Base-by-base conservation (phyloP, 495 filamentous ascomycete genomes). In the Daldinia grandis region DNA sequence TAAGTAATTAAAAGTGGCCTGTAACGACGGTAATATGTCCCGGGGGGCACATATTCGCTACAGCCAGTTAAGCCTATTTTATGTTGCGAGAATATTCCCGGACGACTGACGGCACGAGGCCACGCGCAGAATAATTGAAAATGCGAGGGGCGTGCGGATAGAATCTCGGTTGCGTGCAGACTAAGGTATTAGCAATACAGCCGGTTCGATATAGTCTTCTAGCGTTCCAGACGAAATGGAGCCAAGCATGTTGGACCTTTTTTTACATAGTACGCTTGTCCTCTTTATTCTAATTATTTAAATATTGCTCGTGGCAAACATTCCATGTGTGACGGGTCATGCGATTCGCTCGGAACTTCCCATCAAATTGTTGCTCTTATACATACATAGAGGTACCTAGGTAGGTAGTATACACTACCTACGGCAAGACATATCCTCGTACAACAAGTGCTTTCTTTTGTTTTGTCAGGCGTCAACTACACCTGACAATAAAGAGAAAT, bases 121-220 rank as follows among this genome's bases (percentile, higher is more conserved):
- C 53, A 35, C 50, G 61, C 62, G 50, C 21, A 51, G 19, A 27
- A 59, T 7, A 59, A 24, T 14, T 33, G 37, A 58, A 63, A 66
- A 51, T 53, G 50, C 6, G 37, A 64, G 47, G 60, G 65, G 65
- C 15, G 70, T 69, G 62, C 58, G 57, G 61, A 69, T 68, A 72
- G 64, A 58, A 64, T 25, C 47, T 71, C 69, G 69, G 64, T 64
- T 63, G 49, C 5, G 35, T 31, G 28, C 42, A 50, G 35, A 64
- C 33, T 65, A 68, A 68, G 64, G 61, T 58, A 68, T 68, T 68
- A 68, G 56, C 66, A 73, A 73, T 74, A 74, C 67, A 70, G 62
- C 67, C 71, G 71, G 67, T 49, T 49, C 31, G 51, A 62, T 58
- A 51, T 30, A 57, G 25, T 55, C 54, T 30, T 47, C 61, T 69